These are phyloP conservation scores for Cladosporium sp. DNA, from an alignment of 2,329 filamentous ascomycete species.

Conservation along the genomic window DNA sequence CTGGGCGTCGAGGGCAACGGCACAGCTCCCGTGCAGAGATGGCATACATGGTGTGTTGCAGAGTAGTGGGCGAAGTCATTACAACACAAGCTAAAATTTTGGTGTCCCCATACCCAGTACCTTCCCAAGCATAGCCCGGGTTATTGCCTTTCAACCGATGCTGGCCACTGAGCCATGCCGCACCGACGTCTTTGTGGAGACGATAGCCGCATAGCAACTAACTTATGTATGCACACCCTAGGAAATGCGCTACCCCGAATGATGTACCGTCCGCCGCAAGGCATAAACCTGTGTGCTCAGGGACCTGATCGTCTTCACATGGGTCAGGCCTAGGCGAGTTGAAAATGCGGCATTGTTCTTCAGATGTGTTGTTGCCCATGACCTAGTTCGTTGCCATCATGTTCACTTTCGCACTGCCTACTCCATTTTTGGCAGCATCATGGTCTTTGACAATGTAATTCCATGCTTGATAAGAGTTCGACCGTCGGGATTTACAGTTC, in stretches of 20 bases:
- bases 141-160: not conserved
- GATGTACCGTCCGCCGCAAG: slow-evolving; percentile 14
- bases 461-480: slow-evolving; percentile 2
- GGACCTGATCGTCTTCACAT: slow-evolving; percentile 16
- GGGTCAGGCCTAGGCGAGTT: slow-evolving; percentile 18
- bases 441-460: slow-evolving; percentile 7
- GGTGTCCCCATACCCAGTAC: slow-evolving; percentile 1
- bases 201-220: slow-evolving; percentile 12
- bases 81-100: not conserved
- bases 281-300: slow-evolving; percentile 12
- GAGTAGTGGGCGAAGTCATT: not conserved
- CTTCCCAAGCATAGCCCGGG: slow-evolving; percentile 8
- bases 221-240: slow-evolving; percentile 15
- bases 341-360: slow-evolving; percentile 14
- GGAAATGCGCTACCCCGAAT: slow-evolving; percentile 17
- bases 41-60: not conserved
- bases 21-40: slow-evolving; percentile 13
- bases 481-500: not conserved
- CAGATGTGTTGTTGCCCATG: slow-evolving; percentile 10
- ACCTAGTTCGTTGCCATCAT: slow-evolving; percentile 4
- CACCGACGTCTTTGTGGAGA: slow-evolving; percentile 8
- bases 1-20: slow-evolving; percentile 9
- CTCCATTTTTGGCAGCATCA: slow-evolving; percentile 15
- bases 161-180: slow-evolving; percentile 2
- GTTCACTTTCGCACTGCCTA: slow-evolving; percentile 4